Evolutionary conservation across 495 filamentous ascomycete genomes (phyloP).

Genomic region (Podospora conica): DNA sequence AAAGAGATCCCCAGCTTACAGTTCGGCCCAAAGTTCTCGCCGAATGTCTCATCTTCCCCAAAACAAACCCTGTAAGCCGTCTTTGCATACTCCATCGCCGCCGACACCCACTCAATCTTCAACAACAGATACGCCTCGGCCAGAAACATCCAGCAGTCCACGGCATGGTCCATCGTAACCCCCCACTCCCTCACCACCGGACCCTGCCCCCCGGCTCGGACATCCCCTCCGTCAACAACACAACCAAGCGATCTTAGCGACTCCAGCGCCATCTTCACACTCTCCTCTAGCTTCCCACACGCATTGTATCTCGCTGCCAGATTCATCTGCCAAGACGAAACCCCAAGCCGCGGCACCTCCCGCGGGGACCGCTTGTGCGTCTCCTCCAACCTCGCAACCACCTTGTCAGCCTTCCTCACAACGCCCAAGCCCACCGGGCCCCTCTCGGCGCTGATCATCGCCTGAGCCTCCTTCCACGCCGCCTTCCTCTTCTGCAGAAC

Average conservation of each 20-base stretch:
- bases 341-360: constrained; percentile 27
- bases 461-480: neutral
- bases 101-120: constrained; percentile 22
- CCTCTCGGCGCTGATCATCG: neutral
- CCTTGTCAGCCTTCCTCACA: constrained; percentile 15
- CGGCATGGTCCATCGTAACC: constrained; percentile 20
- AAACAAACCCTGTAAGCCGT: constrained; percentile 35
- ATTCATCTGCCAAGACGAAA: constrained; percentile 26
- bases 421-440: neutral
- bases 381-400: constrained; percentile 19
- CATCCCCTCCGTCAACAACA: constrained; percentile 31
- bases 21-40: neutral
- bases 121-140: constrained; percentile 23
- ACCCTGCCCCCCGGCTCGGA: neutral
- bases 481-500: neutral
- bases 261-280: constrained; percentile 25
- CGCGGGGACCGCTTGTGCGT: constrained; percentile 28
- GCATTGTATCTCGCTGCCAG: constrained; percentile 22
- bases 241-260: constrained; percentile 37
- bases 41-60: constrained; percentile 42
- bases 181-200: constrained; percentile 42
- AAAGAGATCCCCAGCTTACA: too few relatives aligned
- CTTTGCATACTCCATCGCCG: constrained; percentile 32
- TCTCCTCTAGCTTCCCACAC: constrained; percentile 13
- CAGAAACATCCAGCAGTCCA: constrained; percentile 36